Evolutionary conservation across 352 stramenopile genomes (phyloP).

Genomic region (Phytophthora nicotianae): DNA sequence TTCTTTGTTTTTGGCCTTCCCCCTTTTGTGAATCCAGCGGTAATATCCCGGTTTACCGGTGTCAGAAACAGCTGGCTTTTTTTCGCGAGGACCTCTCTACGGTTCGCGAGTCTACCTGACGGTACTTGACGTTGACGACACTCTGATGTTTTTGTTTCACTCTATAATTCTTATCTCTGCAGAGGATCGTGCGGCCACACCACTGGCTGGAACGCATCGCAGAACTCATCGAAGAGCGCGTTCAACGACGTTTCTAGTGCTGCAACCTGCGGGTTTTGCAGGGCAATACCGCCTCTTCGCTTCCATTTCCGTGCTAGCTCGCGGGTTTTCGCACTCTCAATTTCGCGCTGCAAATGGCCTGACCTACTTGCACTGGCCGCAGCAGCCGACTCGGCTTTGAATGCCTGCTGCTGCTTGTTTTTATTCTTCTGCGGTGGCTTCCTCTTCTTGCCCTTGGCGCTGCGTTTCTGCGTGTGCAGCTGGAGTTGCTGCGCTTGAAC

Average conservation of each 20-base stretch:
- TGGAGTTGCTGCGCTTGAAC: slow-evolving; percentile 13
- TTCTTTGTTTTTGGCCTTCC: slow-evolving; percentile 12
- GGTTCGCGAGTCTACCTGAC: too few relatives aligned
- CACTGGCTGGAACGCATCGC: slow-evolving; percentile 57
- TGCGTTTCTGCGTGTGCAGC: slow-evolving; percentile 8
- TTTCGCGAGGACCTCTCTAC: slow-evolving; percentile 3
- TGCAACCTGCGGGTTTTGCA: slow-evolving; percentile 14
- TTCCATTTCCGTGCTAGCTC: slow-evolving; percentile 43
- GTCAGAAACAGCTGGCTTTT: slow-evolving; percentile 15
- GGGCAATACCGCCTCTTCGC: slow-evolving; percentile 1
- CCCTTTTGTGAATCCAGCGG: slow-evolving; percentile 15
- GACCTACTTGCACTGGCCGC: slow-evolving; percentile 29
- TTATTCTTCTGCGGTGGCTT: slow-evolving; percentile 22
- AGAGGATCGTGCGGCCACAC: slow-evolving; percentile 60
- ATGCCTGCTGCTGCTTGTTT: slow-evolving; percentile 19
- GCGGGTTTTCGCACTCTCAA: slow-evolving; percentile 44
- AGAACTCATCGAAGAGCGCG: slow-evolving; percentile 67
- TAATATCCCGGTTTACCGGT: slow-evolving; percentile 10
- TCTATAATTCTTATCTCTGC: slow-evolving; percentile 21
- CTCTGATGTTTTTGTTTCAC: slow-evolving; percentile 7
- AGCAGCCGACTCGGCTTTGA: slow-evolving; percentile 9
- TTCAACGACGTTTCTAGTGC: slow-evolving; percentile 59
- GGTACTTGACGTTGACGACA: too few relatives aligned
- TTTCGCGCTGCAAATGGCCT: slow-evolving; percentile 44
- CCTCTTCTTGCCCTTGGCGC: slow-evolving; percentile 15